phyloP scores from a whole-genome alignment of 495 filamentous ascomycete genomes.

The Neurospora sp. region DNA sequence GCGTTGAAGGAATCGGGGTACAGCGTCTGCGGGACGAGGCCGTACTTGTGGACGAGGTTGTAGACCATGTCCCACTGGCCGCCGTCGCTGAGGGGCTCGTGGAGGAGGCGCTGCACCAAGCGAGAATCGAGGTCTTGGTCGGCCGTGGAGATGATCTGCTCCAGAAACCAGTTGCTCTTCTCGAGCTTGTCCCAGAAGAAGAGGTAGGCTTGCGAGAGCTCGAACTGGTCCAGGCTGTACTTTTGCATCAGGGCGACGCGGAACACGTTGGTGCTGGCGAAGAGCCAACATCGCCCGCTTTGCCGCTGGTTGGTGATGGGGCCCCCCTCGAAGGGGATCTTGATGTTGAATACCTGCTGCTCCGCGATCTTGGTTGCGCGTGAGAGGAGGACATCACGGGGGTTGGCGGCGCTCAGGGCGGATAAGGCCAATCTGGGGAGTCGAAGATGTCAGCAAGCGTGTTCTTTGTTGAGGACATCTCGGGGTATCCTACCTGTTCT shows the following conservation, averaged over 20 bases:
- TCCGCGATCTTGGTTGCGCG: conserved; percentile 50
- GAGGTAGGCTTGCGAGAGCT: conserved; percentile 79
- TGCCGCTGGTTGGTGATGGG: conserved; percentile 77
- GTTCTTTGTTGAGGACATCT: background rate
- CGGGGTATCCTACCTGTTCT: conserved; percentile 38
- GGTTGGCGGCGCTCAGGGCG: conserved; percentile 49
- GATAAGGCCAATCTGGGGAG: conserved; percentile 49
- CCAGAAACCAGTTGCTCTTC: conserved; percentile 81
- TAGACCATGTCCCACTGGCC: conserved; percentile 92
- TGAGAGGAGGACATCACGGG: conserved; percentile 42
- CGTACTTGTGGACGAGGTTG: conserved; percentile 77
- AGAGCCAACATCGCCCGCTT: conserved; percentile 81
- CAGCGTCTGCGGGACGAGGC: conserved; percentile 65
- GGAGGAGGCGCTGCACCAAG: conserved; percentile 55
- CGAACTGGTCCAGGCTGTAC: conserved; percentile 65
- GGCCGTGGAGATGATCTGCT: conserved; percentile 65
- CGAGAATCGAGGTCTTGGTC: conserved; percentile 56
- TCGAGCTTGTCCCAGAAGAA: conserved; percentile 95
- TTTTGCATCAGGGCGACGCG: conserved; percentile 73
- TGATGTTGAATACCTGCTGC: conserved; percentile 69
- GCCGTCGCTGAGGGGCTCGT: conserved; percentile 63
- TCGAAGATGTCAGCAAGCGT: background rate
- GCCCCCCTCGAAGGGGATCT: conserved; percentile 68
- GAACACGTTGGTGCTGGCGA: conserved; percentile 79
- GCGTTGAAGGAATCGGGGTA: conserved; percentile 77